Evolutionary conservation across 2,329 filamentous ascomycete genomes (phyloP).

Genomic region (Waltergamsia citrina): DNA sequence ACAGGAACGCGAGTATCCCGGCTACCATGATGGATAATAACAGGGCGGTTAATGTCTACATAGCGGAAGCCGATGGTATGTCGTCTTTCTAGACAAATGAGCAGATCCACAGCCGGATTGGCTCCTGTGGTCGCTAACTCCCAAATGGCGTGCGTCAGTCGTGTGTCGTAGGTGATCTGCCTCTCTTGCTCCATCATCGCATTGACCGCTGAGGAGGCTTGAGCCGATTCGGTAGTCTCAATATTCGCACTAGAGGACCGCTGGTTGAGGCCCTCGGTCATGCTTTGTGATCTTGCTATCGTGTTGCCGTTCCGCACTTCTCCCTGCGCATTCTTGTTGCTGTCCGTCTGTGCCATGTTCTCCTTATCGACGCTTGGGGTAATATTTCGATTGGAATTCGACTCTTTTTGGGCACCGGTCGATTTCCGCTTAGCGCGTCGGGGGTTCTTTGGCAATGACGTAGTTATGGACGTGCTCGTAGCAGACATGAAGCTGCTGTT

Average conservation of each 20-base stretch:
- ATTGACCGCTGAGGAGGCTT: constrained; percentile 26
- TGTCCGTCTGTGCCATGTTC: constrained; percentile 22
- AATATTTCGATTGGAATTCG: constrained; percentile 21
- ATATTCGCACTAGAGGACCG: neutral
- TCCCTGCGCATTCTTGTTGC: constrained; percentile 14
- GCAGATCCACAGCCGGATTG: constrained; percentile 86
- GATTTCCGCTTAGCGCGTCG: constrained; percentile 52
- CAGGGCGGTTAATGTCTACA: constrained; percentile 83
- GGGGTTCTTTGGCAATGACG: constrained; percentile 60
- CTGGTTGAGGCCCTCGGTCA: neutral
- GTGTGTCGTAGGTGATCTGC: constrained; percentile 67
- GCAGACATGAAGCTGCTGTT: constrained; percentile 94
- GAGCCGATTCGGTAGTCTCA: neutral
- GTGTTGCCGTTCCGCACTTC: constrained; percentile 13
- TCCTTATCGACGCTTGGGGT: constrained; percentile 39
- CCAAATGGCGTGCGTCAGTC: constrained; percentile 91
- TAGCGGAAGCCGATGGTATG: constrained; percentile 94
- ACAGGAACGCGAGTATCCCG: constrained; percentile 87
- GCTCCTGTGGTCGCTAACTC: constrained; percentile 81
- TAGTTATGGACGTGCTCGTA: constrained; percentile 77
- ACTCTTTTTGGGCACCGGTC: constrained; percentile 28
- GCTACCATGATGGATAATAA: constrained; percentile 90
- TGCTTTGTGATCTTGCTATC: neutral
- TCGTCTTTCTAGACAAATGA: constrained; percentile 84
- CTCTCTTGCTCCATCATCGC: constrained; percentile 61